These are phyloP conservation scores for Amaranthus palmeri DNA, from an alignment of 148 eudicot species.

Conservation along the genomic window DNA sequence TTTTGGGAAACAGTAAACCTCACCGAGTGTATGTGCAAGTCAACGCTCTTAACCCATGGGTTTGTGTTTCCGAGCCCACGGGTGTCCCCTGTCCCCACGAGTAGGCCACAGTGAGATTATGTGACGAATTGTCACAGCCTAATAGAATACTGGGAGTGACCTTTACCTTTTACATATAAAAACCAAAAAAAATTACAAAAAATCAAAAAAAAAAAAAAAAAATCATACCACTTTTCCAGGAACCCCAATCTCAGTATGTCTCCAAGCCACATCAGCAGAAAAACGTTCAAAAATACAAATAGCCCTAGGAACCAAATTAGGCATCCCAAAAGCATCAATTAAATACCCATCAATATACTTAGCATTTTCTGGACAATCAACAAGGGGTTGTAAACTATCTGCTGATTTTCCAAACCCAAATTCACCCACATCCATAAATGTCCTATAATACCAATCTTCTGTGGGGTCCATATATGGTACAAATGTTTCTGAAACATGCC, in stretches of 20 bases:
- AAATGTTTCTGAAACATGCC: conserved; percentile 77
- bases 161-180: too few species aligned
- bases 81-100: too few species aligned
- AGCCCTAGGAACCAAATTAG: conserved; percentile 40
- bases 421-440: conserved; percentile 79
- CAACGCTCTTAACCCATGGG: too few species aligned
- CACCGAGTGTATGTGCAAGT: too few species aligned
- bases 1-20: too few species aligned
- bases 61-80: too few species aligned
- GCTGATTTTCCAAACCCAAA: conserved; percentile 81
- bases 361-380: conserved; percentile 66
- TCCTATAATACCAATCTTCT: conserved; percentile 69
- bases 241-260: conserved; percentile 76
- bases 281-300: conserved; percentile 66
- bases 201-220: not conserved
- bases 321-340: conserved; percentile 53
- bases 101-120: too few species aligned
- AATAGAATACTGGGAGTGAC: too few species aligned
- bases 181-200: not conserved
- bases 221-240: conserved; percentile 66
- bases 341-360: conserved; percentile 62
- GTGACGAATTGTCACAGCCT: too few species aligned
- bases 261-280: conserved; percentile 71
- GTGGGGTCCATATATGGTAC: conserved; percentile 92
- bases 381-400: conserved; percentile 41